These are phyloP conservation scores for Daedaleopsis sinensis DNA, from an alignment of 768 basidiomycete species.

Conservation along the genomic window DNA sequence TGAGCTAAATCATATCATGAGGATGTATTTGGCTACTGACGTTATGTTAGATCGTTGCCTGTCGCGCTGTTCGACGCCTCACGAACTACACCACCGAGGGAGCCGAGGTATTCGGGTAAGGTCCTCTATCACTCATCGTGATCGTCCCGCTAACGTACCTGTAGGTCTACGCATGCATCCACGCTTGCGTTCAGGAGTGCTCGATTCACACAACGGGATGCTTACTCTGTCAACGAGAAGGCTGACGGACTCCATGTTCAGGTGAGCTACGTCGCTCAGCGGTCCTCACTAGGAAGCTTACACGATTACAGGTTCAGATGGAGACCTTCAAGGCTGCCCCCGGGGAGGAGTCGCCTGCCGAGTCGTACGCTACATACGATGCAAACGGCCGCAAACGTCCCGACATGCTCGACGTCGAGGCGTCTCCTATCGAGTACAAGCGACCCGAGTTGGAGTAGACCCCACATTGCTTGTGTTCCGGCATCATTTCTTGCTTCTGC, in stretches of 20 bases:
- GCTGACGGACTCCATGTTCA: constrained; percentile 62
- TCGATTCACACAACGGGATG: constrained; percentile 25
- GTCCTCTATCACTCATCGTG: constrained; percentile 8
- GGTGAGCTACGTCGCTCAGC: constrained; percentile 25
- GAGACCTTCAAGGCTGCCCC: constrained; percentile 48
- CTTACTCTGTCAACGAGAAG: constrained; percentile 35
- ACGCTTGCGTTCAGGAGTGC: constrained; percentile 63
- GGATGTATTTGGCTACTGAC: neutral
- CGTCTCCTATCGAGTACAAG: constrained; percentile 64
- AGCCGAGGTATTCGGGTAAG: constrained; percentile 57
- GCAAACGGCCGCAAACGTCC: constrained; percentile 46
- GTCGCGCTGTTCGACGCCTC: constrained; percentile 64
- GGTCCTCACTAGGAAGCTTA: neutral
- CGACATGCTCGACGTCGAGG: constrained; percentile 59
- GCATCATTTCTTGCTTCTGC: neutral
- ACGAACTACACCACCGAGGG: constrained; percentile 56
- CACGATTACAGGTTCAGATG: constrained; percentile 48
- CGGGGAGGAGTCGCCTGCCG: constrained; percentile 23
- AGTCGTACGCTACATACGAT: constrained; percentile 54
- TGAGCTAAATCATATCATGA: constrained; percentile 32
- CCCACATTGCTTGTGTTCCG: neutral
- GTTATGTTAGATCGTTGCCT: constrained; percentile 58
- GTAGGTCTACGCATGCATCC: constrained; percentile 48
- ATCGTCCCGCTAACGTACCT: constrained; percentile 41
- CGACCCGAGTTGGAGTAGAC: constrained; percentile 36